Base-by-base conservation (phyloP, 768 basidiomycete species). In the Mycena belliarum region DNA sequence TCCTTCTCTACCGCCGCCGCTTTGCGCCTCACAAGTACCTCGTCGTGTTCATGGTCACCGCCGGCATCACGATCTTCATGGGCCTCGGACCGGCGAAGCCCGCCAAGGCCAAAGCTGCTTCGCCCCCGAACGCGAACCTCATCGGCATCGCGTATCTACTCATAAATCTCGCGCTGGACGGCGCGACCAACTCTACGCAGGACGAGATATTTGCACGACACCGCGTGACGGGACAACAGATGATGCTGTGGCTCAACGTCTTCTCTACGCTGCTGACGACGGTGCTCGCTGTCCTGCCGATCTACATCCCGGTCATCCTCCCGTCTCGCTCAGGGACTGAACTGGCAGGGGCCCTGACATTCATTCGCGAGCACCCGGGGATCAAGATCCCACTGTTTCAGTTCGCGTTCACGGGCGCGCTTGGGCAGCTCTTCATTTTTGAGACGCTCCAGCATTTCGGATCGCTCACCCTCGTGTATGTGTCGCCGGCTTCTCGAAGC, bases 241-340 rank as follows among this genome's bases (percentile, higher is more conserved):
- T 99, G 95, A 98, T 99, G 97, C 88, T 98, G 70, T 96, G 87
- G 86, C 96, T 99, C 73, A 96, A 95, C 69, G 64, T 90, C 25
- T 88, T 95, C 76, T 88, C 89, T 73, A 91, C 94, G 4, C 59
- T 87, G 35, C 70, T 93, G 55, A 87, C 91, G 21, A 76, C 82
- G 2, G 68, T 86, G 12, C 85, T 97, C 25, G 82, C 87, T 25
- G 69, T 89, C 8, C 79, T 93, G 46, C 93, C 88, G 4, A 78
- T 93, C 26, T 93, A 87, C 64, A 91, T 95, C 52, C 89, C 94
- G 18, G 86, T 95, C 38, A 79, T 92, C 44, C 88, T 91, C 66
- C 91, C 91, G 1, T 81, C 84, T 15, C 70, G 76, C 6, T 79
- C 79, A 42, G 79, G 83, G 51, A 80, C 82, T 6, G 92, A 95